Percentiles rank a stretch among this genome's conserved stretches.
Conservation (phyloP, 1,139 yeast genomes). For the Pichia sp. region DNA sequence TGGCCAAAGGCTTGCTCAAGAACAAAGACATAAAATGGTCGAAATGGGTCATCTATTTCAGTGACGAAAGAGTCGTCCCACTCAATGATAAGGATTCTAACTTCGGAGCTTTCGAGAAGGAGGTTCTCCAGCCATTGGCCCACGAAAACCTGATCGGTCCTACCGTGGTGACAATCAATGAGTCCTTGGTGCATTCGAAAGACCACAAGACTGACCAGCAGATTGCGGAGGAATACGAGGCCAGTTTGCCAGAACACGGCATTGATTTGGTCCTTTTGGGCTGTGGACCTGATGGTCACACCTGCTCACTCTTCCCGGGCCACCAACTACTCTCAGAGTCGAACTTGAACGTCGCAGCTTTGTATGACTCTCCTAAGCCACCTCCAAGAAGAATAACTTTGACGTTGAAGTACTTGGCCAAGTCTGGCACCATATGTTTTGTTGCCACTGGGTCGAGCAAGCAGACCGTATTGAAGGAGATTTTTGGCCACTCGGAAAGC, state of each 20-base stretch:
- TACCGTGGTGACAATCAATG: conserved; percentile 48
- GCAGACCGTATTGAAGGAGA: conserved; percentile 65
- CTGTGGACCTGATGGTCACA: conserved; percentile 80
- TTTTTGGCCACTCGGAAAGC: conserved; percentile 51
- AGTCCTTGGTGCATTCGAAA: conserved; percentile 40
- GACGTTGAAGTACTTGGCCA: conserved; percentile 59
- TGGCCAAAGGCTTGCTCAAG: conserved; percentile 65
- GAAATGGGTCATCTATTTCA: conserved; percentile 66
- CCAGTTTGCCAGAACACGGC: conserved; percentile 37
- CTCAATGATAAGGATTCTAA: conserved; percentile 64
- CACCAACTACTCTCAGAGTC: conserved; percentile 45
- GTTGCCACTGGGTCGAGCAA: conserved; percentile 89
- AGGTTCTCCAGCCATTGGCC: conserved; percentile 46
- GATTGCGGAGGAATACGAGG: conserved; percentile 51
- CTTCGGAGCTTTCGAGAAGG: conserved; percentile 56
- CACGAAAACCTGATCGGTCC: conserved; percentile 33
- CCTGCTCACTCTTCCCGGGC: conserved; percentile 70
- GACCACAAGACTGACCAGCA: conserved; percentile 47
- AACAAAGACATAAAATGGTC: conserved; percentile 54
- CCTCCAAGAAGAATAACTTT: conserved; percentile 74
- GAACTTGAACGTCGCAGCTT: conserved; percentile 38
- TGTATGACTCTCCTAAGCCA: conserved; percentile 67
- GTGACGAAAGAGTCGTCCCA: conserved; percentile 72
- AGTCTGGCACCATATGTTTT: conserved; percentile 60
- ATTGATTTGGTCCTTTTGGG: conserved; percentile 64